A percentile compares a stretch with the other conserved stretches of the same genome.
Conservation (phyloP, 202 grass and related monocot genomes). For the Hordeum pubiflorum region DNA sequence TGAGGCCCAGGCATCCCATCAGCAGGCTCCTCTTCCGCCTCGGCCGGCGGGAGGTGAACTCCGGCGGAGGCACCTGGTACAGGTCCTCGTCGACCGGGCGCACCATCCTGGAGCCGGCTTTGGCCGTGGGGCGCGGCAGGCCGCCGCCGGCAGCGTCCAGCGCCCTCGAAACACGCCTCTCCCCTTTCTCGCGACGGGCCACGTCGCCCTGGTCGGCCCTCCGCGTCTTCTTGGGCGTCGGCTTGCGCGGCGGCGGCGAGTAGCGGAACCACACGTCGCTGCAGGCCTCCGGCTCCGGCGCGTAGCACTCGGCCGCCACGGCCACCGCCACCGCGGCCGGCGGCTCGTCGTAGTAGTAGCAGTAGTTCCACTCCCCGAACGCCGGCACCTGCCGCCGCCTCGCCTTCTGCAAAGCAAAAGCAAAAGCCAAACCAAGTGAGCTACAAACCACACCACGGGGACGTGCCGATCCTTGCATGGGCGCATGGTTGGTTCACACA, state of each 20-base stretch:
- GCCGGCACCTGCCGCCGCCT: conserved; percentile 40
- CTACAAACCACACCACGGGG: background rate
- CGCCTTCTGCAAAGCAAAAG: conserved; percentile 6
- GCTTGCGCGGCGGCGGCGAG: conserved; percentile 2
- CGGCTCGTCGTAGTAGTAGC: conserved; percentile 6
- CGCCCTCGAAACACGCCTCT: background rate
- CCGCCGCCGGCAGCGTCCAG: background rate
- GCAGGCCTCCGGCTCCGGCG: conserved; percentile 20
- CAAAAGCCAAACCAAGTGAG: background rate
- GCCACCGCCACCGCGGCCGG: background rate
- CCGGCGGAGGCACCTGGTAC: conserved; percentile 50
- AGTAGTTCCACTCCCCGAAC: conserved; percentile 61
- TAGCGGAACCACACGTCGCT: conserved; percentile 36
- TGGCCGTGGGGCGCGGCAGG: background rate
- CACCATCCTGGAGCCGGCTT: background rate
- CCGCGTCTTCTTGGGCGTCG: background rate
- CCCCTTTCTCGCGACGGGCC: background rate
- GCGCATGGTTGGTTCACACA: background rate
- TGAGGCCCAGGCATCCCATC: background rate
- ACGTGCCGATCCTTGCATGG: background rate
- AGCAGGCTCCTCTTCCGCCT: background rate
- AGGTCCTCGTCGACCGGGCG: conserved; percentile 45
- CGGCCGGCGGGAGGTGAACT: conserved; percentile 15
- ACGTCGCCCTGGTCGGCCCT: background rate
- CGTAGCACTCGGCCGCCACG: background rate